Percentiles rank a stretch among this genome's conserved stretches.
Evolutionary conservation across 306 rosid genomes (phyloP).

Genomic region (Styphnolobium japonicum): DNA sequence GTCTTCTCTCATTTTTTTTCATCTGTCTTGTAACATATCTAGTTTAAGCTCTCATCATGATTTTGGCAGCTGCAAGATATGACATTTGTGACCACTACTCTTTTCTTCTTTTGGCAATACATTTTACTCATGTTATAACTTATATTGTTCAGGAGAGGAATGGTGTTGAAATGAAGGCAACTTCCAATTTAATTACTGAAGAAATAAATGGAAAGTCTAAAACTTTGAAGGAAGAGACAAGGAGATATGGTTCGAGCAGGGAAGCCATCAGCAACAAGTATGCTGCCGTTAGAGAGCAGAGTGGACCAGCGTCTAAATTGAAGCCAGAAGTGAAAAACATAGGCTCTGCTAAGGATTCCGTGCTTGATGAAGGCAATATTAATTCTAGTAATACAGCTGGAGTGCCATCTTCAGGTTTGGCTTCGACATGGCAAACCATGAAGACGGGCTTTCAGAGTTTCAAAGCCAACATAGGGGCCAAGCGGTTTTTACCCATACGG

Average conservation of each 20-base stretch:
- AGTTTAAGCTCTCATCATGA: conserved; percentile 1
- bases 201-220: conserved; percentile 37
- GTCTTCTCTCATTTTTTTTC: background rate
- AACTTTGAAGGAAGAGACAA: conserved; percentile 48
- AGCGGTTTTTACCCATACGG: conserved; percentile 63
- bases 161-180: conserved; percentile 56
- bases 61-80: background rate
- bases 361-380: conserved; percentile 42
- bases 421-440: conserved; percentile 76
- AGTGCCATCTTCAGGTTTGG: conserved; percentile 54
- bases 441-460: conserved; percentile 80
- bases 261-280: conserved; percentile 86
- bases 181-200: conserved; percentile 39
- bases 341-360: conserved; percentile 51
- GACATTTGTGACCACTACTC: background rate
- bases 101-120: background rate
- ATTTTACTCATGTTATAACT: conserved; percentile 1
- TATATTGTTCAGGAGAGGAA: conserved; percentile 49
- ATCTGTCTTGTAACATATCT: background rate
- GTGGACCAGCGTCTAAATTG: conserved; percentile 47
- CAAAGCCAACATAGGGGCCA: conserved; percentile 69
- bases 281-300: conserved; percentile 71
- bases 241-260: conserved; percentile 62
- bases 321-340: conserved; percentile 51
- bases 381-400: conserved; percentile 36